A percentile compares a stretch with the other conserved stretches of the same genome.
These are phyloP conservation scores for Verticillium zaregamsianum DNA, from an alignment of 2,329 filamentous ascomycete genomes.

Conservation along the genomic window DNA sequence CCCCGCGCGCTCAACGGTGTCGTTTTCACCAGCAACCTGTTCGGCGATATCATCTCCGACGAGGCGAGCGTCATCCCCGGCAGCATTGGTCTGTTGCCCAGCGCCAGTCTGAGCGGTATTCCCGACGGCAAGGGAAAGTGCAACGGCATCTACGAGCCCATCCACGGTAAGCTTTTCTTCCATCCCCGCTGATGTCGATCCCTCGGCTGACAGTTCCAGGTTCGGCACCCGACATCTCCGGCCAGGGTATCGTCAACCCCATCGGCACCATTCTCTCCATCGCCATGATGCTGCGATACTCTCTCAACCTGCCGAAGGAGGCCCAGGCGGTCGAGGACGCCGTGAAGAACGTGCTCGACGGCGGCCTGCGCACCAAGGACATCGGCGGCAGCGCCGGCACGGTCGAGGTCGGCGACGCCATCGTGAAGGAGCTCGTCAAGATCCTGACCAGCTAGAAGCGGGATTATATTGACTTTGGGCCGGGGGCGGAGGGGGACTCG, in stretches of 20 bases:
- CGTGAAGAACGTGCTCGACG: slow-evolving; percentile 75
- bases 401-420: slow-evolving; percentile 59
- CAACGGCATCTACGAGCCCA: slow-evolving; percentile 96
- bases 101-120: slow-evolving; percentile 79
- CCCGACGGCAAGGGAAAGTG: slow-evolving; percentile 81
- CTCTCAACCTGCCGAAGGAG: slow-evolving; percentile 72
- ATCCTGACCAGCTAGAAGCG: slow-evolving; percentile 48
- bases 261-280: slow-evolving; percentile 87
- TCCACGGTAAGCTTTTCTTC: slow-evolving; percentile 64
- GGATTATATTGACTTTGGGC: background rate
- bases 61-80: slow-evolving; percentile 94
- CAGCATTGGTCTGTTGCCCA: slow-evolving; percentile 81
- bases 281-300: slow-evolving; percentile 96
- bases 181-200: background rate
- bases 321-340: slow-evolving; percentile 77
- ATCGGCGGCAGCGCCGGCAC: slow-evolving; percentile 76
- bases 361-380: slow-evolving; percentile 74
- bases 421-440: slow-evolving; percentile 68
- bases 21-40: slow-evolving; percentile 88
- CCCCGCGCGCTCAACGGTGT: slow-evolving; percentile 84
- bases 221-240: slow-evolving; percentile 89
- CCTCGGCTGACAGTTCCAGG: slow-evolving; percentile 39
- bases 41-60: slow-evolving; percentile 94
- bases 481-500: background rate
- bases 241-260: slow-evolving; percentile 79